Percentiles rank a stretch among this genome's conserved stretches.
These are phyloP conservation scores for Pinus tabuliformis DNA, from an alignment of 75 land plant species.

Conservation along the genomic window DNA sequence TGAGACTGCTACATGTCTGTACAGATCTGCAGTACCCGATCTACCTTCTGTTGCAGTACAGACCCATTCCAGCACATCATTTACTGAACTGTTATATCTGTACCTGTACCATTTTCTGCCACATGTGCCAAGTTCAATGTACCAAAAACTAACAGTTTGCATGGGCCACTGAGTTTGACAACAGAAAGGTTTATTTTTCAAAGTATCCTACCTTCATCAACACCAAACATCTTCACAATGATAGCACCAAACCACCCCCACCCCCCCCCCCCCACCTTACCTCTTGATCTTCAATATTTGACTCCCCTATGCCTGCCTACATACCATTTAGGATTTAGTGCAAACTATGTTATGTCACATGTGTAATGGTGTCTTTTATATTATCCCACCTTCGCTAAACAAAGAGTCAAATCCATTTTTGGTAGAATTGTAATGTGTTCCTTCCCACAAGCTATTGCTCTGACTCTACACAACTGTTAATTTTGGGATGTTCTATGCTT, in stretches of 20 bases:
- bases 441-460: not conserved
- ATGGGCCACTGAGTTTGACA: not conserved
- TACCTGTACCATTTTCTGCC: too few species aligned
- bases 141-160: too few species aligned
- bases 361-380: not conserved
- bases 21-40: too few species aligned
- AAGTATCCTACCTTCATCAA: not conserved
- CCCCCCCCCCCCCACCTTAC: too few species aligned
- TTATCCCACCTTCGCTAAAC: not conserved
- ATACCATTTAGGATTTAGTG: not conserved
- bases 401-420: not conserved
- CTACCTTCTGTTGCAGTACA: too few species aligned
- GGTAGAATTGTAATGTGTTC: not conserved
- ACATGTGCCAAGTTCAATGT: too few species aligned
- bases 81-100: too few species aligned
- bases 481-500: too few species aligned
- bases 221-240: not conserved
- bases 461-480: not conserved
- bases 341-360: not conserved
- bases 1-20: too few species aligned
- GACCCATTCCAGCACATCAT: too few species aligned
- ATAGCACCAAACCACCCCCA: not conserved
- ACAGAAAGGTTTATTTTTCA: not conserved
- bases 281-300: not conserved
- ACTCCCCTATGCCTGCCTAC: not conserved